Evolutionary conservation across 1,139 yeast genomes (phyloP).

Genomic region (Yamadazyma sp.): DNA sequence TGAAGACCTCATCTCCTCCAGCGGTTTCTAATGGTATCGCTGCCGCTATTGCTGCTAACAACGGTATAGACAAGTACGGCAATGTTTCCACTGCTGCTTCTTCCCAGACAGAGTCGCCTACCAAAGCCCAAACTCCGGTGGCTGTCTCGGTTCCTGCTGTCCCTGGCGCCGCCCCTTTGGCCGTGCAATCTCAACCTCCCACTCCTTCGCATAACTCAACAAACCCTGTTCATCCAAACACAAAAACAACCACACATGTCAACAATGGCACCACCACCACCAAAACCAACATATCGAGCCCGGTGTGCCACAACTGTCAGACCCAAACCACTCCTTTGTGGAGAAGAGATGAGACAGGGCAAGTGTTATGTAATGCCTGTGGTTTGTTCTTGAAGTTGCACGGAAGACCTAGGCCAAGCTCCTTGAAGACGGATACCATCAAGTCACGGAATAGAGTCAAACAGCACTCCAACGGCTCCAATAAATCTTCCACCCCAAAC

Average conservation of each 20-base stretch:
- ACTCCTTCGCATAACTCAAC: constrained; percentile 1
- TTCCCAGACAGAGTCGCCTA: not conserved
- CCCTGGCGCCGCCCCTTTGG: not conserved
- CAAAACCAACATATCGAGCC: constrained; percentile 54
- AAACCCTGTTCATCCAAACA: constrained; percentile 46
- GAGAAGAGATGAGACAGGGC: constrained; percentile 94
- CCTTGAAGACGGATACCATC: constrained; percentile 87
- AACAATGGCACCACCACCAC: constrained; percentile 47
- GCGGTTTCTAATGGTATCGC: not conserved
- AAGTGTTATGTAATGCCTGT: constrained; percentile 92
- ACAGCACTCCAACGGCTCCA: constrained; percentile 26
- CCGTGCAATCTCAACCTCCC: not conserved
- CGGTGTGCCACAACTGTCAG: constrained; percentile 85
- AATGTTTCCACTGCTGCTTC: not conserved
- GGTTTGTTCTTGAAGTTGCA: constrained; percentile 88
- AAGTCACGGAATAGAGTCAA: constrained; percentile 84
- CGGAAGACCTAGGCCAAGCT: constrained; percentile 89
- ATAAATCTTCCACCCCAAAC: constrained; percentile 36
- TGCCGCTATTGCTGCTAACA: not conserved
- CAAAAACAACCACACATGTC: constrained; percentile 46
- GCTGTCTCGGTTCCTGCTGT: not conserved
- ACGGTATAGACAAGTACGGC: constrained; percentile 1
- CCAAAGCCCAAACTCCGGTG: constrained; percentile 1
- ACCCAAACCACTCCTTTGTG: constrained; percentile 93
- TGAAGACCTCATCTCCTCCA: not conserved